Conservation (phyloP, 768 basidiomycete genomes). For the Myochromella boudieri region DNA sequence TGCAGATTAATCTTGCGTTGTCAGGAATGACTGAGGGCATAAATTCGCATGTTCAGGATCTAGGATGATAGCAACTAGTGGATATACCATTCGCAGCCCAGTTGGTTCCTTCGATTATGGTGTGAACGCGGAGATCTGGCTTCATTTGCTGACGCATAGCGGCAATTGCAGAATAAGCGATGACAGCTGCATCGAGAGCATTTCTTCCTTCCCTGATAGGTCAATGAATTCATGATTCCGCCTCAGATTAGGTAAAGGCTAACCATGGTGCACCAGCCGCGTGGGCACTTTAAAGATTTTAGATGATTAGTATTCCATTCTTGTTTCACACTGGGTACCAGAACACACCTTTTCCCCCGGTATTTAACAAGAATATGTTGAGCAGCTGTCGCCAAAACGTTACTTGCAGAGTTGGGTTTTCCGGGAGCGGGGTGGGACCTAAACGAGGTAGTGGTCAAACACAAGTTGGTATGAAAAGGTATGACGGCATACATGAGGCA, state of each 20-base stretch:
- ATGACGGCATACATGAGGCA: constrained; percentile 62
- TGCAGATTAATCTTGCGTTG: constrained; percentile 73
- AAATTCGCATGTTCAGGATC: neutral
- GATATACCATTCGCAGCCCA: constrained; percentile 69
- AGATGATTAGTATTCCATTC: constrained; percentile 5
- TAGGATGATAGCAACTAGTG: neutral
- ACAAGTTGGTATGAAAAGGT: constrained; percentile 2
- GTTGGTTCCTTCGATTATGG: constrained; percentile 68
- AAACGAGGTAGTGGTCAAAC: neutral
- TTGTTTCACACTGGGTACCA: neutral
- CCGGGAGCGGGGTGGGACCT: constrained; percentile 80
- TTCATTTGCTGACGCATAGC: constrained; percentile 85
- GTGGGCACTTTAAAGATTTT: constrained; percentile 54
- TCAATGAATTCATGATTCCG: constrained; percentile 6
- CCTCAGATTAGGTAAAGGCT: neutral
- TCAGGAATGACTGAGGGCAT: constrained; percentile 72
- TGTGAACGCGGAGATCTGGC: constrained; percentile 79
- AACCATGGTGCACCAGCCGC: constrained; percentile 80
- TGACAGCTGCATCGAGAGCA: constrained; percentile 85
- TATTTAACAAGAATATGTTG: constrained; percentile 70
- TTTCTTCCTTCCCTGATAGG: constrained; percentile 71
- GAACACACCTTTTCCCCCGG: constrained; percentile 66
- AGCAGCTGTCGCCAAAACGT: constrained; percentile 60
- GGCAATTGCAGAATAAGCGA: constrained; percentile 78
- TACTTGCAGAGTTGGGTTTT: constrained; percentile 43